Conservation (phyloP, 2,329 filamentous ascomycete genomes). For the Lecanicillium sp. region DNA sequence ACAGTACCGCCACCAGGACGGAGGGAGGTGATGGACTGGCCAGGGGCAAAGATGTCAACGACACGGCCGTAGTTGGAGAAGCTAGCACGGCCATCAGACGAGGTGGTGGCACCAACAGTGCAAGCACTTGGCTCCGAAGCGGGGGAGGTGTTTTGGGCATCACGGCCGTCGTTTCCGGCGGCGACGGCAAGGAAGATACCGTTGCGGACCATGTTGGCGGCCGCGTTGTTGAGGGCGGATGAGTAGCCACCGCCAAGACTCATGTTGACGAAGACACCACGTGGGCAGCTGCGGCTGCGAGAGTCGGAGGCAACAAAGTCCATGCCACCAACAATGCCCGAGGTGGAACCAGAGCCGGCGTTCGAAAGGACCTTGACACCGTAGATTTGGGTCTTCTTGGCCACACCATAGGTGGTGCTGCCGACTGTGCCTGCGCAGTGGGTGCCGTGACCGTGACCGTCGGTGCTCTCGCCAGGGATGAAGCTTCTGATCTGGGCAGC, state of each 20-base stretch:
- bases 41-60: slow-evolving; percentile 43
- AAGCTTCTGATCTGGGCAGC: slow-evolving; percentile 31
- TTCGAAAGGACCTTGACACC: slow-evolving; percentile 38
- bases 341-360: slow-evolving; percentile 27
- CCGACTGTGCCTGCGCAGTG: slow-evolving; percentile 39
- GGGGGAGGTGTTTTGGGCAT: slow-evolving; percentile 37
- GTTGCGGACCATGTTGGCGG: slow-evolving; percentile 29
- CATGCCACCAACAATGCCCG: slow-evolving; percentile 35
- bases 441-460: slow-evolving; percentile 40
- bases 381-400: slow-evolving; percentile 34
- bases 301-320: slow-evolving; percentile 31
- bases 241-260: slow-evolving; percentile 42
- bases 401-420: slow-evolving; percentile 33
- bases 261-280: slow-evolving; percentile 44
- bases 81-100: slow-evolving; percentile 26
- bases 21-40: slow-evolving; percentile 34
- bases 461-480: slow-evolving; percentile 25
- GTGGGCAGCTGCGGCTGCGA: slow-evolving; percentile 27
- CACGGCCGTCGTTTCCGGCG: slow-evolving; percentile 40
- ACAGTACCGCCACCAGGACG: slow-evolving; percentile 32
- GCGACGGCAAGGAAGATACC: slow-evolving; percentile 48
- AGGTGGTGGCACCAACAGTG: slow-evolving; percentile 40
- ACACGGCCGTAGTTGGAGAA: slow-evolving; percentile 43
- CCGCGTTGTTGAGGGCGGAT: slow-evolving; percentile 38
- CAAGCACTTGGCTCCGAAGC: slow-evolving; percentile 36